Evolutionary conservation across 768 basidiomycete species (phyloP).

Genomic region (Hydnomerulius pinastri): DNA sequence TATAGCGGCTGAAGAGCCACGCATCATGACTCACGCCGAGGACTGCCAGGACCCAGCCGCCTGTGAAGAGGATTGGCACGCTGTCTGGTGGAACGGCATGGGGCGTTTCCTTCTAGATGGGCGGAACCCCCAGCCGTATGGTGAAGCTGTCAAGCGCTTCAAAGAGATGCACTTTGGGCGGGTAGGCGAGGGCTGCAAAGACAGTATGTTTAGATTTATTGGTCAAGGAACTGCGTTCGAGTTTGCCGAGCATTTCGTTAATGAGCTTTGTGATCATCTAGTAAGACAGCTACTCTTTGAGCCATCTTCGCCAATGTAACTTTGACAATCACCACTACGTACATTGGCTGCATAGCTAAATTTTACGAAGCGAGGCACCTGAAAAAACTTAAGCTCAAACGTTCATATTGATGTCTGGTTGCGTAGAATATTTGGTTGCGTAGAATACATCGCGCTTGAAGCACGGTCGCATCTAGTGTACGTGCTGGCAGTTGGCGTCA

Average conservation of each 20-base stretch:
- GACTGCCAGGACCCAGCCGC: slow-evolving; percentile 4
- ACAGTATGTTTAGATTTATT: slow-evolving; percentile 2
- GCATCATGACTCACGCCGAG: neutral
- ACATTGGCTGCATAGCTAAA: too few species aligned
- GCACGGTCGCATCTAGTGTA: too few species aligned
- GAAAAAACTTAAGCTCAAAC: too few species aligned
- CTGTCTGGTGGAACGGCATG: slow-evolving; percentile 24
- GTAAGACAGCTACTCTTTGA: too few species aligned
- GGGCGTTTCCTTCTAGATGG: slow-evolving; percentile 21
- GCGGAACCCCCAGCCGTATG: slow-evolving; percentile 13
- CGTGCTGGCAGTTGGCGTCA: too few species aligned
- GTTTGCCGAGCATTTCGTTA: neutral
- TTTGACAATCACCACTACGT: too few species aligned
- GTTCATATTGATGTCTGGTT: too few species aligned
- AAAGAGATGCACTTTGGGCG: slow-evolving; percentile 15
- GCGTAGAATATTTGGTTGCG: too few species aligned
- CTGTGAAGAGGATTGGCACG: slow-evolving; percentile 22
- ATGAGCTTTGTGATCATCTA: neutral
- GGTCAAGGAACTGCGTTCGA: neutral
- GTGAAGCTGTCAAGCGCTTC: slow-evolving; percentile 15
- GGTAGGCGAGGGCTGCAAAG: slow-evolving; percentile 10
- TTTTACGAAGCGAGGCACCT: too few species aligned
- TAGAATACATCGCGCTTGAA: too few species aligned
- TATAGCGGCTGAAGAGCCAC: slow-evolving; percentile 9
- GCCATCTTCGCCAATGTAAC: too few species aligned